phyloP scores from a whole-genome alignment of 1,139 yeast species.

The Protomyces gravidus region DNA sequence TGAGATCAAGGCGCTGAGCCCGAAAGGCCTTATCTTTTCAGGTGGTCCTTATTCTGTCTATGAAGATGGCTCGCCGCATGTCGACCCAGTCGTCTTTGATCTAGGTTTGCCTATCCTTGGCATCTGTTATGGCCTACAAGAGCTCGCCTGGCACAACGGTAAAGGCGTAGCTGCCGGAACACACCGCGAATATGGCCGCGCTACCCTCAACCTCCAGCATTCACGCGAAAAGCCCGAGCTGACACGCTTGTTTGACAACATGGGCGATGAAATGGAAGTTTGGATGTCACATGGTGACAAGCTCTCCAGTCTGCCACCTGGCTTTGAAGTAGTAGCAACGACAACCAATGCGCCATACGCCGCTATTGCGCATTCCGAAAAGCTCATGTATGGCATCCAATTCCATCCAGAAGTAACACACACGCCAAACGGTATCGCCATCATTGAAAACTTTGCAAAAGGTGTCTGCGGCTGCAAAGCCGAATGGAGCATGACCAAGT shows the following conservation, averaged over 20 bases:
- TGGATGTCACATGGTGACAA: slow-evolving; percentile 99
- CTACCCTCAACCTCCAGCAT: slow-evolving; percentile 63
- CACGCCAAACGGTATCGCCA: slow-evolving; percentile 80
- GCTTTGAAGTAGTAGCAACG: slow-evolving; percentile 83
- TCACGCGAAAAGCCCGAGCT: slow-evolving; percentile 2
- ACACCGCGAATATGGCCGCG: slow-evolving; percentile 98
- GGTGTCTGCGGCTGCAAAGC: slow-evolving; percentile 78
- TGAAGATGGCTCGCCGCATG: slow-evolving; percentile 94
- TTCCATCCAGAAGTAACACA: slow-evolving; percentile 99
- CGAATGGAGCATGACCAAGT: slow-evolving; percentile 98
- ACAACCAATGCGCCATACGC: slow-evolving; percentile 94
- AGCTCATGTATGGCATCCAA: slow-evolving; percentile 86
- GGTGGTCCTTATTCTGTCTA: slow-evolving; percentile 99
- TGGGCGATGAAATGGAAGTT: slow-evolving; percentile 54
- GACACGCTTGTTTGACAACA: slow-evolving; percentile 75
- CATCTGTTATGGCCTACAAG: slow-evolving; percentile 99
- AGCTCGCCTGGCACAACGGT: slow-evolving; percentile 90
- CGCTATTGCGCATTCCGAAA: slow-evolving; percentile 73
- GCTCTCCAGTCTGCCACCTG: slow-evolving; percentile 81
- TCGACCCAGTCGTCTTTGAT: slow-evolving; percentile 87
- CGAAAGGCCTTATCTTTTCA: slow-evolving; percentile 91
- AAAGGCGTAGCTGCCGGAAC: slow-evolving; percentile 94
- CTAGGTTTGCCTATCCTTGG: slow-evolving; percentile 92
- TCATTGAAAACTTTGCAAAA: slow-evolving; percentile 88
- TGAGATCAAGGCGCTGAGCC: slow-evolving; percentile 79